A percentile compares a stretch with the other conserved stretches of the same genome.
Conservation (phyloP, 2,329 filamentous ascomycete species). For the Hypoxylon sp. region DNA sequence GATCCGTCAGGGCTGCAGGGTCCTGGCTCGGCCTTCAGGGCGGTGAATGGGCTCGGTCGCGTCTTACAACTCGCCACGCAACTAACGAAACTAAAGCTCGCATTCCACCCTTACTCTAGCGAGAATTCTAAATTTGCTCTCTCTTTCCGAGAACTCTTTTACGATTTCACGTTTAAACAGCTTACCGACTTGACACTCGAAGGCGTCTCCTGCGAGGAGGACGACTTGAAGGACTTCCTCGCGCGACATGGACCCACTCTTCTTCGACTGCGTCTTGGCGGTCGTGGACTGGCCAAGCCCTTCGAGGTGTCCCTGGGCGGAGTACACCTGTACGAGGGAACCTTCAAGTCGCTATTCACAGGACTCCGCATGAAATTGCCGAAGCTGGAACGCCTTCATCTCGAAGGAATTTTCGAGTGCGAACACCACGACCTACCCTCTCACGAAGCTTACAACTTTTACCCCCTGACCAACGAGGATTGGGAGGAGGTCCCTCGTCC, state of each 20-base stretch:
- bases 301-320: conserved; percentile 61
- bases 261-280: conserved; percentile 61
- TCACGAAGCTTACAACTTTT: conserved; percentile 61
- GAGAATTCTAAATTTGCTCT: conserved; percentile 60
- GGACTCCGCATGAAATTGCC: conserved; percentile 58
- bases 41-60: conserved; percentile 61
- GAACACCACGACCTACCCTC: conserved; percentile 57
- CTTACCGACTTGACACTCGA: conserved; percentile 62
- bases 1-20: conserved; percentile 59
- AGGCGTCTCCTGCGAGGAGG: conserved; percentile 61
- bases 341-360: conserved; percentile 61
- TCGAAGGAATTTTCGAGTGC: conserved; percentile 64
- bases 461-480: conserved; percentile 59
- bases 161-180: conserved; percentile 56
- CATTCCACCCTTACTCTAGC: conserved; percentile 60
- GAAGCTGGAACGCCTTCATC: conserved; percentile 59
- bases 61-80: conserved; percentile 59
- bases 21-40: conserved; percentile 57
- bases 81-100: conserved; percentile 58
- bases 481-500: conserved; percentile 56
- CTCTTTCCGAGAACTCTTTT: conserved; percentile 59
- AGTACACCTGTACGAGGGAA: conserved; percentile 62
- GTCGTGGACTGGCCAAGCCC: conserved; percentile 59
- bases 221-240: conserved; percentile 61
- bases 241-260: conserved; percentile 59